Base-by-base conservation (phyloP, 805 yeast genomes). In the Metschnikowia bowlesiae region DNA sequence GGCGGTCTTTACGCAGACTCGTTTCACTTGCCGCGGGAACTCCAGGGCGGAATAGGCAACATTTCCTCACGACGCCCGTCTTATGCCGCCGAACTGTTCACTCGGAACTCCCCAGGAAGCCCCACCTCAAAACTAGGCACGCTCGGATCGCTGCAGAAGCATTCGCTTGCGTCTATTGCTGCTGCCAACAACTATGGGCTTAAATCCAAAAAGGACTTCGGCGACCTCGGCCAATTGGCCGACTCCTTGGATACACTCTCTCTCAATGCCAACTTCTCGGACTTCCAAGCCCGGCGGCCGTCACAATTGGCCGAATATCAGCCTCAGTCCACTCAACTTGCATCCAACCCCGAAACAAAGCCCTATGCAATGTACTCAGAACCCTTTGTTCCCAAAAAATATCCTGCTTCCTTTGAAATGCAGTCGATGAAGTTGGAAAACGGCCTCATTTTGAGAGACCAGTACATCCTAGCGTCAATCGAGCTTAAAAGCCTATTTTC, bases 51-150 rank as follows among this genome's bases (percentile, higher is more conserved):
- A 0, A 68, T 83, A 2, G 80, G 81, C 30, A 81, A 72, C 49
- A 81, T 83, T 39, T 76, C 80, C 26, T 80, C 86, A 9, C 75
- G 94, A 66, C 77, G 94, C 66, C 89, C 91, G 11, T 79, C 85
- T 48, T 85, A 82, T 62, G 83, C 89, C 10, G 87, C 90, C 2
- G 92, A 84, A 60, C 69, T 78, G 2, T 72, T 80, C 51, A 78
- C 83, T 28, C 67, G 79, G 45, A 49, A 37, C 40, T 43, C 50
- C 29, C 54, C 47, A 8, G 45, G 31, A 18, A 39, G 42, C 42
- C 42, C 42, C 10, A 18, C 32, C 16, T 6, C 42, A 16, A 32
- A 41, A 11, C 18, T 31, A 11, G 44, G 37, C 4, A 36, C 39
- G 10, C 36, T 29, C 6, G 32, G 39, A 5, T 40, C 53, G 7